A percentile compares a stretch with the other conserved stretches of the same genome.
phyloP scores from a whole-genome alignment of 192 early-diverging fungal genomes.

The Coemansia sp. region DNA sequence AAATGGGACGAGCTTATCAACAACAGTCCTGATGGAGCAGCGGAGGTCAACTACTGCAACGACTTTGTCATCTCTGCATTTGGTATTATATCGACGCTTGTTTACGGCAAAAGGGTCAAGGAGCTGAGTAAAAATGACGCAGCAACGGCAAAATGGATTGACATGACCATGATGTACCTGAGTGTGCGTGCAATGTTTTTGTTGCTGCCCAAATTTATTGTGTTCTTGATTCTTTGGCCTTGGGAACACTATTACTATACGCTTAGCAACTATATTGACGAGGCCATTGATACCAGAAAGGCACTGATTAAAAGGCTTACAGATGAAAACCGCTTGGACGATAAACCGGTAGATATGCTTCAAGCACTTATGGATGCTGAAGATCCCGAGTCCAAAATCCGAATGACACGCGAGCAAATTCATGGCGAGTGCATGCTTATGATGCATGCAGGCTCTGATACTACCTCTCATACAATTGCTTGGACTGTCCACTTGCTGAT shows the following conservation, averaged over 20 bases:
- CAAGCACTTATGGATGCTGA: slow-evolving; percentile 51
- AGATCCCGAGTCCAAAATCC: slow-evolving; percentile 39
- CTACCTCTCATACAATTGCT: slow-evolving; percentile 30
- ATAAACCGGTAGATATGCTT: slow-evolving; percentile 29
- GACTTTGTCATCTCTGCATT: slow-evolving; percentile 39
- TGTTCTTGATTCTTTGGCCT: slow-evolving; percentile 18
- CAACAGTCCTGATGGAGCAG: slow-evolving; percentile 11
- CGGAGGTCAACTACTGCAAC: slow-evolving; percentile 43
- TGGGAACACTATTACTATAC: slow-evolving; percentile 23
- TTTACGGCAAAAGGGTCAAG: slow-evolving; percentile 28
- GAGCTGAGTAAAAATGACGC: slow-evolving; percentile 29
- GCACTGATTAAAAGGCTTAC: slow-evolving; percentile 4
- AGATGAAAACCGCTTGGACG: not conserved
- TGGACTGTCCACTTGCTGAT: slow-evolving; percentile 35
- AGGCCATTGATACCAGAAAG: slow-evolving; percentile 20
- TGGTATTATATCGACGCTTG: slow-evolving; percentile 36
- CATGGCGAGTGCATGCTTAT: slow-evolving; percentile 42
- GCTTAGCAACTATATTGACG: slow-evolving; percentile 33
- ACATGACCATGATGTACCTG: slow-evolving; percentile 27
- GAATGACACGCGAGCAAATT: slow-evolving; percentile 40
- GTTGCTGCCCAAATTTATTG: slow-evolving; percentile 19
- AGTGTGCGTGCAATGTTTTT: slow-evolving; percentile 35
- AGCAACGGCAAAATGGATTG: slow-evolving; percentile 30
- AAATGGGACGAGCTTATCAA: slow-evolving; percentile 34
- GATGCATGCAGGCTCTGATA: slow-evolving; percentile 39